Base-by-base conservation (phyloP, 805 yeast species). In the Barnettozyma pratensis region DNA sequence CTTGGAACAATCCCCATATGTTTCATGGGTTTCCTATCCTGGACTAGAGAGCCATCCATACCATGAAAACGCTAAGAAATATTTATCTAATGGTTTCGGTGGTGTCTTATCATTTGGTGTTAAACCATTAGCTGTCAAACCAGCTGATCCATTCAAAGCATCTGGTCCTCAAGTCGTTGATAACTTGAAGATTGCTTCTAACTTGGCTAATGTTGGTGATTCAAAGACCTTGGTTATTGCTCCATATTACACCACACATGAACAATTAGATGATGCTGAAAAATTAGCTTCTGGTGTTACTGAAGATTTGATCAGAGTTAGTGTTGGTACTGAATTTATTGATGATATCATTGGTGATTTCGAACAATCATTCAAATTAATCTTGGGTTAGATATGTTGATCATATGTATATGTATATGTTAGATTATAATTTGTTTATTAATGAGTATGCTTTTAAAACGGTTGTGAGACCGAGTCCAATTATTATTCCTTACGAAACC, bases 181-280 rank as follows among this genome's bases (percentile, higher is more conserved):
- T 68, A 72, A 71, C 58, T 79, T 94, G 68, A 80, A 88, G 69
- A 70, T 94, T 49, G 95, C 96, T 48, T 85, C 96, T 32, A 87
- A 90, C 73, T 80, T 94, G 65, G 98, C 99, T 44, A 92, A 92
- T 62, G 97, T 92, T 50, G 99, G 99, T 65, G 99, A 92, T 64
- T 83, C 92, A 44, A 94, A 92, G 74, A 88, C 98, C 41, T 77
- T 92, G 65, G 96, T 92, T 50, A 92, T 92, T 68, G 91, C 97
- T 47, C 99, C 99, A 56, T 91, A 85, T 77, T 89, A 79, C 70
- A 94, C 98, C 38, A 92, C 98, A 28, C 99, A 92, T 70, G 91
- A 89, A 67, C 98, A 94, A 73, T 77, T 92, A 63, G 68, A 73
- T 39, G 89, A 87, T 41, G 86, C 82, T 55, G 97, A 89, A 73